Evolutionary conservation across 78 protist genomes (phyloP).

Genomic region (Isochrysis galbana): DNA sequence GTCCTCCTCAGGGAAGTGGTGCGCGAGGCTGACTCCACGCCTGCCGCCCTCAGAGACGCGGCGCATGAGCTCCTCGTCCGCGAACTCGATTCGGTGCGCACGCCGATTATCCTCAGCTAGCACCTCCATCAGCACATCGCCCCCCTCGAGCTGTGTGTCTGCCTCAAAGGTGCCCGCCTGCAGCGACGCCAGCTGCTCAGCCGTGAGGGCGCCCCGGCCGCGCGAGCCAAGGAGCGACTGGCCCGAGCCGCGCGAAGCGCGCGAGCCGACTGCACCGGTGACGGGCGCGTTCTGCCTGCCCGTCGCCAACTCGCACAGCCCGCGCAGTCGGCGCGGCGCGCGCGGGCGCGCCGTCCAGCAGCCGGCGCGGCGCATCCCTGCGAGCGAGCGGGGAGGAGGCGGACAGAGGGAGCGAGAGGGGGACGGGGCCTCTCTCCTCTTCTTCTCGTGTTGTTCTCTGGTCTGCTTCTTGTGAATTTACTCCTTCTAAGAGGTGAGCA

Average conservation of each 20-base stretch:
- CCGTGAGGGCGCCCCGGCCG: neutral
- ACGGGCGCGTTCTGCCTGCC: too few relatives aligned
- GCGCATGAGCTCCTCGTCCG: neutral
- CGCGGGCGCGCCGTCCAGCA: too few relatives aligned
- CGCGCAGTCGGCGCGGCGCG: too few relatives aligned
- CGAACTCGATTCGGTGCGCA: neutral
- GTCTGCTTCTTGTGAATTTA: too few relatives aligned
- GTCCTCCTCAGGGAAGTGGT: neutral
- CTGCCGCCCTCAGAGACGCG: neutral
- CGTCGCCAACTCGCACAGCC: too few relatives aligned
- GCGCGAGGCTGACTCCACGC: neutral
- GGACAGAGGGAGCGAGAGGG: too few relatives aligned
- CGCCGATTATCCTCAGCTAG: neutral
- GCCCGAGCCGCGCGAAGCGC: neutral
- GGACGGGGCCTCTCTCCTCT: too few relatives aligned
- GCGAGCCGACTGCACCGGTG: neutral
- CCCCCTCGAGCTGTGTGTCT: neutral
- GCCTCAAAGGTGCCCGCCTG: neutral
- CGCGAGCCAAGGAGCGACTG: neutral
- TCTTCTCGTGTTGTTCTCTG: too few relatives aligned
- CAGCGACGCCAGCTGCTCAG: neutral
- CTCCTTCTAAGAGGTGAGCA: too few relatives aligned
- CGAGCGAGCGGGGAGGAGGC: too few relatives aligned
- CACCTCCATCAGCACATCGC: slow-evolving; percentile 4
- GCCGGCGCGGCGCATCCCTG: too few relatives aligned